These are phyloP conservation scores for Iodosphaeria phyllophila DNA, from an alignment of 2,329 filamentous ascomycete species.

Conservation along the genomic window DNA sequence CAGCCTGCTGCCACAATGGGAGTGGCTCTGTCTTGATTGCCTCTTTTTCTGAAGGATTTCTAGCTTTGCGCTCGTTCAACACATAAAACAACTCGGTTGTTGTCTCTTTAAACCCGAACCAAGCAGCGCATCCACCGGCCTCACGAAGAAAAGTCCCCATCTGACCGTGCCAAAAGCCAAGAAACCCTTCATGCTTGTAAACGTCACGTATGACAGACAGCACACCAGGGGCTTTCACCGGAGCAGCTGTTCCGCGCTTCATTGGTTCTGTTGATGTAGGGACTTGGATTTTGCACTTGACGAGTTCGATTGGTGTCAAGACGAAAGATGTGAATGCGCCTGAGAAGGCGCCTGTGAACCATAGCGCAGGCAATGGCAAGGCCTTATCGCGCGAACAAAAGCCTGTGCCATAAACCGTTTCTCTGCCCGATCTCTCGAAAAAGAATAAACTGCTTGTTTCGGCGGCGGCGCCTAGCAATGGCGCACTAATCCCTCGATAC, in stretches of 20 bases:
- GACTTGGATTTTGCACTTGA: constrained; percentile 97
- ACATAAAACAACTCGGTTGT: constrained; percentile 52
- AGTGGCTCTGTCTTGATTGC: constrained; percentile 32
- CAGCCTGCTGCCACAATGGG: constrained; percentile 70
- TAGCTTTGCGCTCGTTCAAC: constrained; percentile 25
- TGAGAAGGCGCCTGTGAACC: constrained; percentile 67
- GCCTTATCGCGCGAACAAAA: constrained; percentile 31
- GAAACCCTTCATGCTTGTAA: constrained; percentile 63
- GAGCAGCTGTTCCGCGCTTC: constrained; percentile 18
- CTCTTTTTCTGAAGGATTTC: constrained; percentile 20
- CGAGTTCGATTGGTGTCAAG: constrained; percentile 85
- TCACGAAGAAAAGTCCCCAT: constrained; percentile 85
- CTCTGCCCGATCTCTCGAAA: constrained; percentile 62
- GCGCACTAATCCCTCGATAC: constrained; percentile 85
- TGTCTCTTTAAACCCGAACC: constrained; percentile 86
- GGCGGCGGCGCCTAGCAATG: constrained; percentile 73
- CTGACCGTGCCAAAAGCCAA: constrained; percentile 91
- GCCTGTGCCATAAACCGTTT: constrained; percentile 36
- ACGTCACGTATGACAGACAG: constrained; percentile 58
- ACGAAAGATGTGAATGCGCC: constrained; percentile 81
- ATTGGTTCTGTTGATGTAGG: constrained; percentile 22
- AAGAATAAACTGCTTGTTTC: constrained; percentile 90
- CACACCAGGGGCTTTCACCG: constrained; percentile 35
- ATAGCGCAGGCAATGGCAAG: constrained; percentile 57
- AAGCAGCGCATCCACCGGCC: constrained; percentile 80